phyloP scores from a whole-genome alignment of 257 asterid genomes.

The Solanum sejunctum region DNA sequence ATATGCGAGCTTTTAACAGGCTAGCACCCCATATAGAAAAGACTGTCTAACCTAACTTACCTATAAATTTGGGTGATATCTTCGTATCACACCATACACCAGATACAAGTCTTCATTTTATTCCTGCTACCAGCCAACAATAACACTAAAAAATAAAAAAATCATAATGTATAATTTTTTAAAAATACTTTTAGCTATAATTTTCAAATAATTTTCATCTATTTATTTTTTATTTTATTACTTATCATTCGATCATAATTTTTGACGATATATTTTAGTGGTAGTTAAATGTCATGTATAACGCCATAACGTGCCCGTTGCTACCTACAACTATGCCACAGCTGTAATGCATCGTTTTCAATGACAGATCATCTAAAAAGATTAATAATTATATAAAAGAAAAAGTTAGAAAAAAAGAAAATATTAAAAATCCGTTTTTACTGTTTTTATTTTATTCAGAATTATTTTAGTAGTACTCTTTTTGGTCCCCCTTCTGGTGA shows the following conservation, averaged over 20 bases:
- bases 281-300: background rate
- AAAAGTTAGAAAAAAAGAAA: background rate
- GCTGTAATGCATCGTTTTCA: background rate
- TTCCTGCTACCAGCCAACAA: too few relatives aligned
- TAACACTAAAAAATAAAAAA: too few relatives aligned
- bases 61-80: too few relatives aligned
- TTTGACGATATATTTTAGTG: background rate
- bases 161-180: too few relatives aligned
- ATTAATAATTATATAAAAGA: background rate
- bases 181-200: background rate
- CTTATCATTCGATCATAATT: background rate
- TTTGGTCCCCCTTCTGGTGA: background rate
- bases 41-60: too few relatives aligned
- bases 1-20: too few relatives aligned
- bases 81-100: too few relatives aligned
- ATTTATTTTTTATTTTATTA: background rate
- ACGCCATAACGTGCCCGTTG: background rate
- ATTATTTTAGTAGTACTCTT: background rate
- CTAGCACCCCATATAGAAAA: too few relatives aligned
- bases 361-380: background rate
- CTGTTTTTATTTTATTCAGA: background rate
- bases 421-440: background rate
- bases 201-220: background rate
- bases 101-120: too few relatives aligned
- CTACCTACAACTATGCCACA: background rate